phyloP scores from a whole-genome alignment of 768 basidiomycete species.

The Amanita inopinata region DNA sequence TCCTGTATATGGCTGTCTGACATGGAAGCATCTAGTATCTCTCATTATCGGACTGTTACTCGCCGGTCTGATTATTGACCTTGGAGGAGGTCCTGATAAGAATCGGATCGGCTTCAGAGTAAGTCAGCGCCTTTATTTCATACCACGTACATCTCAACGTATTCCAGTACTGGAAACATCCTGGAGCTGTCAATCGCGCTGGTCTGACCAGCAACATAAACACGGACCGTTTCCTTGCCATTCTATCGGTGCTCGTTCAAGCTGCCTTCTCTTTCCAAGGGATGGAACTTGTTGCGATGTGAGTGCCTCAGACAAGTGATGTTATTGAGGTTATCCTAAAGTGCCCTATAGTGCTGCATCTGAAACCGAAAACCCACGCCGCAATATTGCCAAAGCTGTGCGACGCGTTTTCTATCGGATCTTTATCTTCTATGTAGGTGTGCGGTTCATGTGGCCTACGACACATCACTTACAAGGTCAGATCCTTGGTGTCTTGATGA shows the following conservation, averaged over 20 bases:
- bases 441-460: background rate
- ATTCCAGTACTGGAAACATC: constrained; percentile 57
- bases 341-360: constrained; percentile 46
- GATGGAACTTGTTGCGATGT: constrained; percentile 69
- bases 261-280: constrained; percentile 72
- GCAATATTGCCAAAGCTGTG: constrained; percentile 71
- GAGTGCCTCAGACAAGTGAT: constrained; percentile 12
- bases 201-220: constrained; percentile 33
- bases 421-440: constrained; percentile 59
- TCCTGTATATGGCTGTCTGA: background rate
- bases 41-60: constrained; percentile 54
- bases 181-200: constrained; percentile 45
- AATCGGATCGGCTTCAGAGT: constrained; percentile 63
- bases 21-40: constrained; percentile 26
- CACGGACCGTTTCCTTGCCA: constrained; percentile 37
- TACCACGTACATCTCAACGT: background rate
- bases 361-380: constrained; percentile 69
- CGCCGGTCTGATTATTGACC: constrained; percentile 59
- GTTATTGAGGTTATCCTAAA: constrained; percentile 4
- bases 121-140: constrained; percentile 10
- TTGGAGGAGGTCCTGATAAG: constrained; percentile 66
- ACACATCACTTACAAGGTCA: constrained; percentile 15
- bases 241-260: constrained; percentile 35
- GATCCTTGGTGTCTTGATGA: constrained; percentile 62
- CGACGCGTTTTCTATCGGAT: constrained; percentile 76